Evolutionary conservation across 805 yeast species (phyloP), one percentile per base, ranked within the genome.

Genomic region (Wickerhamiella australiensis): DNA sequence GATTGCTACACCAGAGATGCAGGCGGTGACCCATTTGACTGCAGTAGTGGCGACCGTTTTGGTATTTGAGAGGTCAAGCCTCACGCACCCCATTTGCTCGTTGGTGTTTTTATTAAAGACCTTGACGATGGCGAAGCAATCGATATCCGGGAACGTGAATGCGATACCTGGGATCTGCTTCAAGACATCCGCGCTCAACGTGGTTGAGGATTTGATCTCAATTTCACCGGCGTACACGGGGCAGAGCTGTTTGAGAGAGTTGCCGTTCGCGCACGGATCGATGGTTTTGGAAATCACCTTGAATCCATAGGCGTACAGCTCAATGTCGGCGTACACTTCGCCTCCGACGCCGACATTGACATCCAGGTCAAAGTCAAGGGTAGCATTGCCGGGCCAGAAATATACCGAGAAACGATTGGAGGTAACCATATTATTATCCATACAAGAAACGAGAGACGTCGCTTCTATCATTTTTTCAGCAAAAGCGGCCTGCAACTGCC

Each of bases 11-110:
- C 96, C 96, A 1, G 94, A 86, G 58, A 87, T 71, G 18, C 82
- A 80, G 1, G 96, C 96, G 17, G 95, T 85, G 37, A 85, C 94
- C 96, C 96, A 88, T 66, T 84, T 82, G 51, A 82, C 87, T 56
- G 84, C 84, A 1, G 76, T 71, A 61, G 85, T 95, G 41, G 83
- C 68, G 18, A 86, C 90, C 2, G 94, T 80, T 59, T 80, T 83
- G 33, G 88, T 86, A 61, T 86, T 86, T 18, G 80, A 60, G 61
- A 86, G 79, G 52, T 75, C 74, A 15, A 85, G 79, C 61, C 83
- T 90, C 50, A 86, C 71, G 63, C 95, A 86, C 35, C 87, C 85
- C 50, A 82, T 60, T 25, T 27, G 70, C 25, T 70, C 71, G 43
- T 59, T 55, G 6, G 69, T 61, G 52, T 66, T 61, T 11, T 61